Percentiles rank a stretch among this genome's conserved stretches.
Evolutionary conservation across 306 rosid genomes (phyloP).

Genomic region (Sindora glabra): DNA sequence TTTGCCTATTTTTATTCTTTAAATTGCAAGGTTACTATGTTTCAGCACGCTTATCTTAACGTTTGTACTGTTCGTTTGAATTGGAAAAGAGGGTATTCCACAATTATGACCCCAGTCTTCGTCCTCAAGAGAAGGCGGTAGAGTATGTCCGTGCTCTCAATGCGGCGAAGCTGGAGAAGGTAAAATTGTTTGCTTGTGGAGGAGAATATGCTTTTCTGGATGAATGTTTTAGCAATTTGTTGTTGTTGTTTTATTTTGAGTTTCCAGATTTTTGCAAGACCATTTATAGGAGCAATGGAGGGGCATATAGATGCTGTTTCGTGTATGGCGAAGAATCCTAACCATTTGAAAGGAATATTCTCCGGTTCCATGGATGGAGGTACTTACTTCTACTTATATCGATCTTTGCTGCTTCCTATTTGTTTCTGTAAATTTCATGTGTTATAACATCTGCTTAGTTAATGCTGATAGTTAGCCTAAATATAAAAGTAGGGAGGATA

Average conservation of each 20-base stretch:
- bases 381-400: constrained; percentile 20
- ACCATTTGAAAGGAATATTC: constrained; percentile 75
- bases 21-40: neutral
- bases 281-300: constrained; percentile 93
- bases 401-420: neutral
- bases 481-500: neutral
- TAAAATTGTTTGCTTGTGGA: neutral
- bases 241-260: neutral
- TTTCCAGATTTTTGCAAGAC: constrained; percentile 78
- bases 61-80: neutral
- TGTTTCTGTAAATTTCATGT: neutral
- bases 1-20: neutral
- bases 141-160: constrained; percentile 88
- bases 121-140: constrained; percentile 79
- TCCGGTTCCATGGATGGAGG: constrained; percentile 99
- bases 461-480: neutral
- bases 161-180: constrained; percentile 91
- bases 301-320: constrained; percentile 86
- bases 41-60: neutral
- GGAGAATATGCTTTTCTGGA: neutral
- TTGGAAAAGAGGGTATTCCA: constrained; percentile 66
- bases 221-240: neutral
- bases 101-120: constrained; percentile 75
- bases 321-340: constrained; percentile 77
- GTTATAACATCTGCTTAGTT: neutral